Base-by-base conservation (phyloP, 257 asterid genomes). In the Primulina huaijiensis region DNA sequence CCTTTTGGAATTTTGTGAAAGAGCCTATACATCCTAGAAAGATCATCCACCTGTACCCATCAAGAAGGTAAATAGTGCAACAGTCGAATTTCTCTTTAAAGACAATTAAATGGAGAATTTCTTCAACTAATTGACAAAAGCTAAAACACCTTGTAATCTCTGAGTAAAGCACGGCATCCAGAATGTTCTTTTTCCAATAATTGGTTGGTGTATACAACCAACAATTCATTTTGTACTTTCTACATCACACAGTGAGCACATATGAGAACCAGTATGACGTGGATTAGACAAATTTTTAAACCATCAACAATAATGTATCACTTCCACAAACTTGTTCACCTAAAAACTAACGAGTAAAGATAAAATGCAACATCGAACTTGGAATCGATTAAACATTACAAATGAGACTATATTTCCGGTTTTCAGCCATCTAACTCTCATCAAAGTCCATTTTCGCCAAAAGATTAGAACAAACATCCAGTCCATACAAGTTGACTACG, bases 121-220 rank as follows among this genome's bases (percentile, higher is more conserved):
- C 19, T 63, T 40, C 52, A 64, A 34, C 14, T 33, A 34, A 55
- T 8, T 38, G 34, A 40, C 61, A 53, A 55, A 60, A 59, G 12
- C 27, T 23, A 40, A 14, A 68, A 40, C 74, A 82, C 92, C 88
- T 82, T 88, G 62, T 82, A 88, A 64, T 85, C 82, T 62, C 75
- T 77, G 40, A 88, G 88, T 78, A 87, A 69, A n/a, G 74, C 83
- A 66, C 78, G 82, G 57, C 84, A 78, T 65, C 95, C 95, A 64
- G 95, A 83, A 61, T 85, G 79, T 77, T 87, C 88, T 78, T 88
- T 85, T 62, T 82, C 87, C 60, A 88, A 77, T 75, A 88, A 67
- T 35, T 83, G 88, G 40, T 64, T 78, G 52, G 79, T 53, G 67
- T 78, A 62, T 35, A 53, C 64, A 12, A 74, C 82, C 78, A 88